phyloP scores from a whole-genome alignment of 2,329 filamentous ascomycete species.

The Aureobasidium sp. region DNA sequence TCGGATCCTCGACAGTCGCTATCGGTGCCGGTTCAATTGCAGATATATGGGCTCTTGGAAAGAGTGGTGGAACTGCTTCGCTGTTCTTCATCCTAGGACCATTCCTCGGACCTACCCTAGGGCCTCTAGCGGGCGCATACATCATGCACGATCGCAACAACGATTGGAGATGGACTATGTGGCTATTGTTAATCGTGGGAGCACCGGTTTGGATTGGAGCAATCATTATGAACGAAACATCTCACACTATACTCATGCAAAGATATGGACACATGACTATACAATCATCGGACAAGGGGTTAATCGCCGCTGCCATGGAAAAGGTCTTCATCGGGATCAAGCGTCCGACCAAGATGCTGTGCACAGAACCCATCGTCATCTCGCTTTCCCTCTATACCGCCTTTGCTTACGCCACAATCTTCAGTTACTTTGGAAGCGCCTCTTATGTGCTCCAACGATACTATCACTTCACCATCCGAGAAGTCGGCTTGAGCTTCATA shows the following conservation, averaged over 20 bases:
- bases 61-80: slow-evolving; percentile 60
- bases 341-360: slow-evolving; percentile 74
- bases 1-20: slow-evolving; percentile 48
- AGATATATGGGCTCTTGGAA: slow-evolving; percentile 47
- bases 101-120: slow-evolving; percentile 70
- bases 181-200: slow-evolving; percentile 73
- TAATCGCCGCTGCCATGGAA: slow-evolving; percentile 35
- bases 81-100: slow-evolving; percentile 74
- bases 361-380: slow-evolving; percentile 74
- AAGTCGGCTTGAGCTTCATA: slow-evolving; percentile 72
- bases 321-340: slow-evolving; percentile 62
- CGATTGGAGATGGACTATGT: too few relatives aligned
- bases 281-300: slow-evolving; percentile 56
- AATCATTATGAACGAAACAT: too few relatives aligned
- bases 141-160: too few relatives aligned
- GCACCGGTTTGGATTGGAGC: slow-evolving; percentile 67
- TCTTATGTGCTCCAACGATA: slow-evolving; percentile 69
- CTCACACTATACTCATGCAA: too few relatives aligned
- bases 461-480: slow-evolving; percentile 65
- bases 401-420: slow-evolving; percentile 58
- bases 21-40: slow-evolving; percentile 54
- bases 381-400: slow-evolving; percentile 73
- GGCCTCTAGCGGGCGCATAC: slow-evolving; percentile 80
- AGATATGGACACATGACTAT: too few relatives aligned
- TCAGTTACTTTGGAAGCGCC: slow-evolving; percentile 56